Conservation (phyloP, 495 filamentous ascomycete species). For the Daldinia decipiens region DNA sequence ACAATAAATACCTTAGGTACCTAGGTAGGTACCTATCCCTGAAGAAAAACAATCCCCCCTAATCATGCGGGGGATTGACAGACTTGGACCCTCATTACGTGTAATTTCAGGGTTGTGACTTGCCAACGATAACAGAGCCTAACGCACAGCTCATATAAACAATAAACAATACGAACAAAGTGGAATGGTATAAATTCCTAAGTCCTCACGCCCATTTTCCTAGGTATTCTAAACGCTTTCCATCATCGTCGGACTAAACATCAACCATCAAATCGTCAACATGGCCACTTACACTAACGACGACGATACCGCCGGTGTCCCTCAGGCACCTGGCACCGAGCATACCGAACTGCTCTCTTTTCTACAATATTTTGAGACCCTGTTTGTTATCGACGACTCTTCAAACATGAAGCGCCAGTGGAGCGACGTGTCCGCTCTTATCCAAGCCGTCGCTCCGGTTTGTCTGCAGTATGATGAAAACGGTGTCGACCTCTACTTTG, state of each 20-base stretch:
- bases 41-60: slow-evolving; percentile 2
- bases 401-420: slow-evolving; percentile 37
- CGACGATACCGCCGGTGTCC: slow-evolving; percentile 38
- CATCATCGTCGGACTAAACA: not conserved
- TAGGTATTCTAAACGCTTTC: not conserved
- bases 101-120: slow-evolving; percentile 8
- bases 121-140: not conserved
- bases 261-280: not conserved
- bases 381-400: slow-evolving; percentile 38
- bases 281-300: slow-evolving; percentile 39
- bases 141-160: slow-evolving; percentile 8
- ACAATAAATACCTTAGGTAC: too few relatives aligned
- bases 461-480: slow-evolving; percentile 42
- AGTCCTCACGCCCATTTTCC: slow-evolving; percentile 1
- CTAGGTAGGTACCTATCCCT: not conserved
- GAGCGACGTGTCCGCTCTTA: slow-evolving; percentile 38
- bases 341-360: slow-evolving; percentile 39
- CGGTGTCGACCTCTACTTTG: slow-evolving; percentile 42
- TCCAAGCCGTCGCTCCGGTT: slow-evolving; percentile 34
- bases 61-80: slow-evolving; percentile 31
- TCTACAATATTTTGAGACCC: slow-evolving; percentile 37
- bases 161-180: slow-evolving; percentile 1
- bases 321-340: slow-evolving; percentile 28
- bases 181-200: slow-evolving; percentile 2
- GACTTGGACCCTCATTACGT: slow-evolving; percentile 2